Evolutionary conservation across 1,284 basidiomycete species (phyloP).

Genomic region (Marasmius sp.): DNA sequence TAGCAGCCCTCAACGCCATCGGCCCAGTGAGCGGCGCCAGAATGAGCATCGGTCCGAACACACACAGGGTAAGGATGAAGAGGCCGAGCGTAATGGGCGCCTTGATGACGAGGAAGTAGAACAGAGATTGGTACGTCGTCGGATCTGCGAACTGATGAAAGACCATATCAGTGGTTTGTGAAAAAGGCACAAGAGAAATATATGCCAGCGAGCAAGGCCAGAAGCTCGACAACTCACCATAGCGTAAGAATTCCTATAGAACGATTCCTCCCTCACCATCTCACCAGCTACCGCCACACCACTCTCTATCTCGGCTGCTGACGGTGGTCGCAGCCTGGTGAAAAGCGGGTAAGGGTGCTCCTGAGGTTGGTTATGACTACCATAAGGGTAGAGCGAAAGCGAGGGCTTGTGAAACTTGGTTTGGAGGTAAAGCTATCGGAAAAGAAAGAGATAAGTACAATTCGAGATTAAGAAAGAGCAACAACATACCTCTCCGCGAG

Average conservation of each 20-base stretch:
- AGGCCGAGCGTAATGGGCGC: conserved; percentile 74
- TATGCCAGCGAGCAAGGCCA: background rate
- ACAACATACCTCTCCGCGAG: conserved; percentile 63
- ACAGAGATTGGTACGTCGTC: conserved; percentile 77
- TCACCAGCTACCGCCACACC: conserved; percentile 30
- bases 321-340: conserved; percentile 52
- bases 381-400: conserved; percentile 55
- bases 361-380: conserved; percentile 19
- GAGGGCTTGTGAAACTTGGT: conserved; percentile 64
- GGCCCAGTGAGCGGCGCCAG: conserved; percentile 57
- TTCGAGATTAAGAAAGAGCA: conserved; percentile 1
- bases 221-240: conserved; percentile 52
- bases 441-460: conserved; percentile 10
- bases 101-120: conserved; percentile 84
- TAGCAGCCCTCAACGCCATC: conserved; percentile 58
- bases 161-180: background rate
- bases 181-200: too few relatives aligned
- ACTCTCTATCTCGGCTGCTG: conserved; percentile 49
- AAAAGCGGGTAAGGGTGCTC: conserved; percentile 49
- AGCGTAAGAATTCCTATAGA: conserved; percentile 76
- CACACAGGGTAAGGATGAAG: conserved; percentile 42
- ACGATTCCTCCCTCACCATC: conserved; percentile 55
- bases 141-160: conserved; percentile 66
- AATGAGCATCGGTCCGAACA: conserved; percentile 40
- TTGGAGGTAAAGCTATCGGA: conserved; percentile 60